Conservation (phyloP, 192 early-diverging fungal genomes). For the Coemansia sp. region DNA sequence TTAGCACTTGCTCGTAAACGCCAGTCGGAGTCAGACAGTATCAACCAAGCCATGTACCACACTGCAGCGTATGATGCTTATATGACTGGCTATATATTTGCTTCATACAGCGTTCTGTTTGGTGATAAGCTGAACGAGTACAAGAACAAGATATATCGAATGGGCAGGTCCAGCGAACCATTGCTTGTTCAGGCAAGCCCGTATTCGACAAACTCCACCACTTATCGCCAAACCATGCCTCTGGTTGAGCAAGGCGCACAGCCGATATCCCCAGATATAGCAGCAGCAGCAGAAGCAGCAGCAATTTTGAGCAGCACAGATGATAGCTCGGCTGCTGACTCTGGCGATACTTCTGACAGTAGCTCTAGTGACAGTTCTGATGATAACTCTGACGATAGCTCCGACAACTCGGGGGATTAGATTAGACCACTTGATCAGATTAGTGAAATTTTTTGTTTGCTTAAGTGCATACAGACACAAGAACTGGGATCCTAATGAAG, state of each 20-base stretch:
- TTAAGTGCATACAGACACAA: background rate
- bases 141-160: constrained; percentile 83
- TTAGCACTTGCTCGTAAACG: background rate
- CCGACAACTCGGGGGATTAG: background rate
- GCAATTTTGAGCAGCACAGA: background rate
- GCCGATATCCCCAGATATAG: background rate
- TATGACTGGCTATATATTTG: constrained; percentile 93
- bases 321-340: background rate
- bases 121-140: constrained; percentile 44
- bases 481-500: background rate
- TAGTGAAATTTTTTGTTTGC: constrained; percentile 31
- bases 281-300: background rate
- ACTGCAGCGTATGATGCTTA: constrained; percentile 93
- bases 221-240: constrained; percentile 39
- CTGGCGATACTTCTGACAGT: background rate
- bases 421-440: constrained; percentile 21
- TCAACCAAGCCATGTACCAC: constrained; percentile 63
- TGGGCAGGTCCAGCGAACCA: constrained; percentile 55
- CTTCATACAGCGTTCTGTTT: constrained; percentile 56
- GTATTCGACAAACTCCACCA: constrained; percentile 34
- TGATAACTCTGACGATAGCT: no score
- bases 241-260: constrained; percentile 5
- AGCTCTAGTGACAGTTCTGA: background rate
- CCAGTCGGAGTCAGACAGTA: background rate
- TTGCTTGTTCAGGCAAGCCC: constrained; percentile 41